Evolutionary conservation across 805 yeast species (phyloP), one percentile per base, ranked within the genome.

Genomic region (Yamadazyma endophytica): DNA sequence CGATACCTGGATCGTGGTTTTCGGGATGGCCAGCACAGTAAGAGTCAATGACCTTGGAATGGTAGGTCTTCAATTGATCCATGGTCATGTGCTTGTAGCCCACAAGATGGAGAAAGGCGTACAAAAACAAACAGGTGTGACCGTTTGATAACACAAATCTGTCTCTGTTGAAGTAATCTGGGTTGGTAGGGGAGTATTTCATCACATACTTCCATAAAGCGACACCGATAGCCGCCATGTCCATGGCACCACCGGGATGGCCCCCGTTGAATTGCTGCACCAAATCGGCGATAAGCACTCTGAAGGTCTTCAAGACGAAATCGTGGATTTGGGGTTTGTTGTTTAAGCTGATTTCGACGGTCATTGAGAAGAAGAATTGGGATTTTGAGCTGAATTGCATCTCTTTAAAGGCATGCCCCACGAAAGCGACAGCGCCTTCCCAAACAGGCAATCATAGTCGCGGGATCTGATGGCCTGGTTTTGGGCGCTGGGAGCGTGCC

Each of bases 21-120:
- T 62, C 68, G 11, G 69, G 69, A 35, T 63, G 68, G 9, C 67
- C 67, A 16, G 66, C 67, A 39, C 60, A 55, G 11, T 27, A 40
- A 3, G 56, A 45, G 6, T 50, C 47, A n/a, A 31, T 16, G 8
- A 44, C 47, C 4, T 48, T 24, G 1, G 56, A 48, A 29, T 54
- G 65, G 36, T 60, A 63, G 8, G 56, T 47, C 32, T 54, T 52
- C 36, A 61, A 47, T 37, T 60, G 60, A 4, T 56, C 54, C 42
- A 48, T 26, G 1, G 65, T 51, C 57, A 61, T 52, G 16, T 47
- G 47, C 36, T 53, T 37, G 37, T 49, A 61, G 2, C 68, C 67
- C 16, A 43, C 47, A 28, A 60, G 42, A 28, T 44, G 60, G 33
- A 35, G 51, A 28, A 47, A 47, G 9, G 41, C 44, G 36, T 61